Evolutionary conservation across 495 filamentous ascomycete genomes (phyloP), one percentile per base, ranked within the genome.

Genomic region (Hypoxylon perforatum): DNA sequence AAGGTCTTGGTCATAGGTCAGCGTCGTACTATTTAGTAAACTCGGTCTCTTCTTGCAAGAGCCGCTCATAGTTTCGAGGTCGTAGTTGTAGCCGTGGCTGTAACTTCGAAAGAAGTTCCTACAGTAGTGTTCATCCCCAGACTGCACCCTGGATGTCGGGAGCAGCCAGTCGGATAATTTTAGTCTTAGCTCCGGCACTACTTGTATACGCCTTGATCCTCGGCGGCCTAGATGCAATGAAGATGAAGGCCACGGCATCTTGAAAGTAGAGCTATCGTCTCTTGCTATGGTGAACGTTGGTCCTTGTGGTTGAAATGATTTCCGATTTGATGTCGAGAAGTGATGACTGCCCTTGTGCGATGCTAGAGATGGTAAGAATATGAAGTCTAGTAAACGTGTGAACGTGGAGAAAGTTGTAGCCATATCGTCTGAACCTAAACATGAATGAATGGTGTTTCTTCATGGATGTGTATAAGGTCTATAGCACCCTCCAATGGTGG

Each of bases 111-210:
- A 28, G 12, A 54, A 58, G 41, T 51, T 59, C 58, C 23, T 60
- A 56, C 54, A 41, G 50, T 60, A 63, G 55, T 36, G 15, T 52
- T 19, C 14, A 19, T 57, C 47, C 49, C 41, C 42, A 12, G 23
- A 47, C 30, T 63, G 22, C 35, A 30, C 33, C 21, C 14, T 41
- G 7, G 1, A 10, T 33, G 15, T 48, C 15, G n/a, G 22, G 44
- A 49, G 58, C 12, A 64, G 56, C 60, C 60, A 69, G 60, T 69
- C 65, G 50, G 50, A 57, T 36, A 60, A 45, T 63, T 63, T 58
- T 33, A 12, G 19, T 22, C 50, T 46, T 64, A 57, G 60, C 45
- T 59, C 50, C 55, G 50, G 41, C 47, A 60, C 18, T 17, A 63
- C 53, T 57, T 47, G 7, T 28, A 45, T 33, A 44, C 10, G 22